A percentile compares a stretch with the other conserved stretches of the same genome.
phyloP scores from a whole-genome alignment of 257 asterid genomes.

The Salvia hispanica region DNA sequence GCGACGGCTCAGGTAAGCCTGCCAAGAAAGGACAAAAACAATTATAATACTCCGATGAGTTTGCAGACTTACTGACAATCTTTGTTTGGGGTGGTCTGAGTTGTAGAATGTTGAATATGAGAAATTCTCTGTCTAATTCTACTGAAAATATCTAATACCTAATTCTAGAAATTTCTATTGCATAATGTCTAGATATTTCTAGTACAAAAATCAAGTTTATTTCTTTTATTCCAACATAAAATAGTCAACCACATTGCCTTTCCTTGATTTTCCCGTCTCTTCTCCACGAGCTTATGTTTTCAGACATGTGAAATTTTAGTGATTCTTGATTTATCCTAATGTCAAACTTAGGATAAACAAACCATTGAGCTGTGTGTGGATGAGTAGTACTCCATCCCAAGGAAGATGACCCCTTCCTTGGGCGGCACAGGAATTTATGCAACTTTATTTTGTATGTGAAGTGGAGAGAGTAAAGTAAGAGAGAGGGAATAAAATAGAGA shows the following conservation, averaged over 20 bases:
- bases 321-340: background rate
- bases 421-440: too few relatives aligned
- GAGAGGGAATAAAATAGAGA: too few relatives aligned
- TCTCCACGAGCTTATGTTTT: background rate
- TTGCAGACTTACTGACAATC: background rate
- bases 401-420: too few relatives aligned
- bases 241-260: background rate
- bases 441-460: too few relatives aligned
- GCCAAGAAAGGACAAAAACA: conserved; percentile 4
- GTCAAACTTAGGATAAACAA: background rate
- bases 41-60: background rate
- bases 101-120: background rate
- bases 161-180: too few relatives aligned
- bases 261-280: background rate
- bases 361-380: conserved; percentile 6
- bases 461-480: too few relatives aligned
- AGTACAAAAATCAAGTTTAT: too few relatives aligned
- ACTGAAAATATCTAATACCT: too few relatives aligned
- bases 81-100: conserved; percentile 7
- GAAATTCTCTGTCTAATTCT: too few relatives aligned
- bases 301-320: background rate
- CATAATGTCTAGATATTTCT: too few relatives aligned
- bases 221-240: too few relatives aligned
- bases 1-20: conserved; percentile 67
- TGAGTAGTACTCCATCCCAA: background rate